Conservation (phyloP, 345 rosid genomes). For the Sisymbrium altissimum region DNA sequence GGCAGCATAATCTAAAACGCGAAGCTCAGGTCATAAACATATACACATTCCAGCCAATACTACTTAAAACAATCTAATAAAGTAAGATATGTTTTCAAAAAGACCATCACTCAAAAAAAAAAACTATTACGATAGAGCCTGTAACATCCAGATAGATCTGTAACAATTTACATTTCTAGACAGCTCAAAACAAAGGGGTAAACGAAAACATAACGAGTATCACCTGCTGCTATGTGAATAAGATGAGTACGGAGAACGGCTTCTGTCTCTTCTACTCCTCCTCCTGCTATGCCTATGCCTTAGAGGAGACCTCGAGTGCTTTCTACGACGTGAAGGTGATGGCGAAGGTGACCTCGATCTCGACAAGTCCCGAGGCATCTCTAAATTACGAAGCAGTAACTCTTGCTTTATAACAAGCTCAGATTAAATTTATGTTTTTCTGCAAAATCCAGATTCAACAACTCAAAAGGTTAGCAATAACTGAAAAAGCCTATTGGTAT, state of each 20-base stretch:
- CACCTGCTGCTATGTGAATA: constrained; percentile 94
- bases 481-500: not conserved
- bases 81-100: not conserved
- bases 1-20: not conserved
- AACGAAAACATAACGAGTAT: too few species aligned
- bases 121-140: too few species aligned
- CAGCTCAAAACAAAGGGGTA: too few species aligned
- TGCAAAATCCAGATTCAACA: constrained; percentile 18
- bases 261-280: constrained; percentile 75
- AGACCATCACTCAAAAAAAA: not conserved
- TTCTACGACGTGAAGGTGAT: constrained; percentile 69
- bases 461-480: not conserved
- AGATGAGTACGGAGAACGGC: constrained; percentile 75
- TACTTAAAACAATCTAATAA: not conserved
- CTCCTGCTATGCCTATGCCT: constrained; percentile 68
- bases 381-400: not conserved
- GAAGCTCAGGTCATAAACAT: not conserved
- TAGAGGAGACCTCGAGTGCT: constrained; percentile 69
- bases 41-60: not conserved
- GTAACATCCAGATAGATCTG: too few species aligned
- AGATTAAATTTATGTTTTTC: constrained; percentile 7
- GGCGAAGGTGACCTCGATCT: constrained; percentile 65
- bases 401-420: not conserved
- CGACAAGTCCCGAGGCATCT: constrained; percentile 85
- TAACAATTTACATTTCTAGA: constrained; percentile 30